Percentiles rank a stretch among this genome's conserved stretches.
These are phyloP conservation scores for Solanum dulcamara DNA, from an alignment of 257 asterid species.

Conservation along the genomic window DNA sequence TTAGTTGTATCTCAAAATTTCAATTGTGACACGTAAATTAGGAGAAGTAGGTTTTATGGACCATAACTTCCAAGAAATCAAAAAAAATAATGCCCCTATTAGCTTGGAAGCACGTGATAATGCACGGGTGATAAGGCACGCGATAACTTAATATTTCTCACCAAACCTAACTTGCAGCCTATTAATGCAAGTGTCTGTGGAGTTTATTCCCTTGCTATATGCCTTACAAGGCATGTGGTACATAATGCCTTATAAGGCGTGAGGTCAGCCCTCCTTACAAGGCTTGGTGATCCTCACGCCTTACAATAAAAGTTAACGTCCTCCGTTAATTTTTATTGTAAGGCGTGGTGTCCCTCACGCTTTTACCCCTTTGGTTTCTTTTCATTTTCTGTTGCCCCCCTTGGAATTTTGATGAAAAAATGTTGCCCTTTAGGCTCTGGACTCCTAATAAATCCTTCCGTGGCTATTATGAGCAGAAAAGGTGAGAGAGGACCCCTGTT, in stretches of 20 bases:
- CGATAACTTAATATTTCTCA: too few species aligned
- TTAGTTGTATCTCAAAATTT: too few species aligned
- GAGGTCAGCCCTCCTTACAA: not conserved
- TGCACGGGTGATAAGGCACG: too few species aligned
- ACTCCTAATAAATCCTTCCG: not conserved
- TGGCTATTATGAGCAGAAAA: not conserved
- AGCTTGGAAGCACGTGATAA: too few species aligned
- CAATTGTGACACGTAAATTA: too few species aligned
- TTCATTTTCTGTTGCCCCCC: not conserved
- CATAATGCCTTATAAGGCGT: not conserved
- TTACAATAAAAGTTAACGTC: not conserved
- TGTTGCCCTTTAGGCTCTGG: not conserved
- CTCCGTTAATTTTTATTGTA: not conserved
- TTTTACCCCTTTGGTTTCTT: not conserved
- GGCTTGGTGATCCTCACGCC: not conserved
- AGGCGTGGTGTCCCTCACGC: not conserved
- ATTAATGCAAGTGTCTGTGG: not conserved
- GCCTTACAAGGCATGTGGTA: not conserved
- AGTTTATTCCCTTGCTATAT: not conserved
- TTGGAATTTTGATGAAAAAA: not conserved
- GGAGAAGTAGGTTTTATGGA: too few species aligned
- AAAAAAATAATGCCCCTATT: too few species aligned
- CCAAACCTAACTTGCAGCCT: not conserved
- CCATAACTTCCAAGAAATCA: too few species aligned
- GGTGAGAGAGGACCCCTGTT: not conserved